Base-by-base conservation (phyloP, 192 early-diverging fungal species). In the Backusella parvicylindrica region DNA sequence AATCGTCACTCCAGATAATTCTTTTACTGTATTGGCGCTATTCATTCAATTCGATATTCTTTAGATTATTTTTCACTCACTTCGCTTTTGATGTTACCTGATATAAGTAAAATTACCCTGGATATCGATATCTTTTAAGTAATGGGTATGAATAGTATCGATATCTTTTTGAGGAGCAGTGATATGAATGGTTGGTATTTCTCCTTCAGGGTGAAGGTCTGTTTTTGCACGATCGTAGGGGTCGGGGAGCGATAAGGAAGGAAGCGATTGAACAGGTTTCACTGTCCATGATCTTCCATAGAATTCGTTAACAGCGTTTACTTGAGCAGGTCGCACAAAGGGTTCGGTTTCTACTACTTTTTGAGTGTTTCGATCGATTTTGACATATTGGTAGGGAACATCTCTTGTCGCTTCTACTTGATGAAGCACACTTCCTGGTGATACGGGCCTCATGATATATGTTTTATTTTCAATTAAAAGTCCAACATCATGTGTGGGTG, bases 161-260 rank as follows among this genome's bases (percentile, higher is more conserved):
- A 78, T 16, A 11, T 73, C 71, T 6, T 2, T 18, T 31, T 69
- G 38, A 7, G 28, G 38, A 6, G 47, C 77, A 8, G 37, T 38
- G 15, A 78, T 56, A 68, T 78, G 77, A 23, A 78, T 43, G 0
- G 72, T 73, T 2, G 77, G 43, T 23, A 78, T 78, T 41, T 78
- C 71, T 21, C 67, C 67, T 0, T 49, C 43, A 12, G 64, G 64
- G 40, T 78, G 77, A 6, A 78, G 32, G 13, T 56, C 13, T 43
- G 38, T 37, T 15, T 26, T 28, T 15, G 18, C 26, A 18, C 68
- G 37, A 41, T 70, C 15, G 8, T 41, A 70, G 11, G 40, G 21
- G 0, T 26, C 15, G 6, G 23, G 53, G 21, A 18, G 23, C 30
- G 16, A 18, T 8, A 76, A 23, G 9, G 75, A 26, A 70, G 67